Evolutionary conservation across 2,329 filamentous ascomycete species (phyloP).

Genomic region (Penicillium fuscoglaucum): DNA sequence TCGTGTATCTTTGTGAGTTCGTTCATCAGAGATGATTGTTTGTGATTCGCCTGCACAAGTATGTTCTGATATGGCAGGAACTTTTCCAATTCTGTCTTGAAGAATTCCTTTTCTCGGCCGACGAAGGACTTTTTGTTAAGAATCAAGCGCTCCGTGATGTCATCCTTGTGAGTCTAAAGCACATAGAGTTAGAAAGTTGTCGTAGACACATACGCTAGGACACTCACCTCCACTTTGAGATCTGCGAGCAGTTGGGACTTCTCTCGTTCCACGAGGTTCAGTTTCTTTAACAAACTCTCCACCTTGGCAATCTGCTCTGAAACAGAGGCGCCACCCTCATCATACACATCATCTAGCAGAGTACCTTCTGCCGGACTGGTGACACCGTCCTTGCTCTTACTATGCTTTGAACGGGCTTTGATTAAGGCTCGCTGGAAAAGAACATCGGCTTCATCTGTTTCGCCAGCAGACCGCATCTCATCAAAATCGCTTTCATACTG

Average conservation of each 20-base stretch:
- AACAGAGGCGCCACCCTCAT: slow-evolving; percentile 75
- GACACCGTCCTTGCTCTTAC: slow-evolving; percentile 61
- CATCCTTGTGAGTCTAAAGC: slow-evolving; percentile 81
- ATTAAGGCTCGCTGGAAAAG: slow-evolving; percentile 85
- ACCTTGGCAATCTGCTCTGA: slow-evolving; percentile 85
- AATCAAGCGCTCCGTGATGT: slow-evolving; percentile 96
- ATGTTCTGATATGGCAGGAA: slow-evolving; percentile 91
- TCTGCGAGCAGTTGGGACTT: slow-evolving; percentile 91
- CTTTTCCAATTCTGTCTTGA: slow-evolving; percentile 96
- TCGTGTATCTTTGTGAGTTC: slow-evolving; percentile 88
- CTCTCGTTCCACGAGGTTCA: slow-evolving; percentile 90
- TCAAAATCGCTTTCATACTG: slow-evolving; percentile 89
- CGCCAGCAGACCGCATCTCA: slow-evolving; percentile 88
- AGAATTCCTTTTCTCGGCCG: slow-evolving; percentile 87
- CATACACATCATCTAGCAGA: slow-evolving; percentile 88
- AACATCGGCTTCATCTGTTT: slow-evolving; percentile 81
- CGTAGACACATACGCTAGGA: neutral
- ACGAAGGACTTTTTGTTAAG: slow-evolving; percentile 96
- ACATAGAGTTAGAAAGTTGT: slow-evolving; percentile 2
- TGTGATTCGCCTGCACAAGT: slow-evolving; percentile 89
- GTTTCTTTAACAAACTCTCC: slow-evolving; percentile 84
- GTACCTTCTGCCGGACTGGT: slow-evolving; percentile 70
- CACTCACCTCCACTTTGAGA: slow-evolving; percentile 86
- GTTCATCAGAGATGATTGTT: slow-evolving; percentile 91
- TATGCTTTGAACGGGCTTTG: slow-evolving; percentile 64